Base-by-base conservation (phyloP, 371 early-diverging fungal genomes). In the Sporodiniella umbellata region DNA sequence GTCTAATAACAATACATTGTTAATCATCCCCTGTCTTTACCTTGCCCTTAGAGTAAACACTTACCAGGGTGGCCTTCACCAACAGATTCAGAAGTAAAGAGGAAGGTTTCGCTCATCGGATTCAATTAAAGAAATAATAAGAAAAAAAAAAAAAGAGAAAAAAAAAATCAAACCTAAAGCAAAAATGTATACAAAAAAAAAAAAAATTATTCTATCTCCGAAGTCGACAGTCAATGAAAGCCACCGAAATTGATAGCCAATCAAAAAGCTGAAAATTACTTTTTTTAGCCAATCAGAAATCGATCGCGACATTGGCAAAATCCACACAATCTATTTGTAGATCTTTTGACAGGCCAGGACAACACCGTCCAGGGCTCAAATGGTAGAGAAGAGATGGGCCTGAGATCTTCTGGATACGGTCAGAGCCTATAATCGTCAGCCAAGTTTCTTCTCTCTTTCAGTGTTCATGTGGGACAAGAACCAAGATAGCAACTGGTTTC, bases 1-100 rank as follows among this genome's bases (percentile, higher is more conserved):
- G 89, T 99, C 95, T 90, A 52, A n/a, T n/a, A n/a, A n/a, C 45
- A 22, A 8, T 2, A 31, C 26, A 10, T 6, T 21, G 18, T 21
- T 2, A 50, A 38, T 30, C n/a, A 23, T 25, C 14, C 7, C 25
- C 2, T 8, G 2, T 18, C 10, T 19, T 21, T 43, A 1, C 14
- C 33, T 8, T 19, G 15, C 15, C 23, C 25, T 48, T n/a, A 15
- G 15, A 8, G 19, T 37, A 15, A 28, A 28, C 46, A 62, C 67
- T 50, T 77, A 89, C 88, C 92, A 59, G 99, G 98, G 77, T 99
- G 99, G 58, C 99, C 99, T 86, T 96, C 97, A 71, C 99, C 98
- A 68, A 99, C 99, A 60, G 98, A 97, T 82, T 99, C 99, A 60
- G 98, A 97, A 62, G 99, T 99, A 85, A 97, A 99, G 60, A 98